Evolutionary conservation across 768 basidiomycete genomes (phyloP).

Genomic region (Dentipellis sp.): DNA sequence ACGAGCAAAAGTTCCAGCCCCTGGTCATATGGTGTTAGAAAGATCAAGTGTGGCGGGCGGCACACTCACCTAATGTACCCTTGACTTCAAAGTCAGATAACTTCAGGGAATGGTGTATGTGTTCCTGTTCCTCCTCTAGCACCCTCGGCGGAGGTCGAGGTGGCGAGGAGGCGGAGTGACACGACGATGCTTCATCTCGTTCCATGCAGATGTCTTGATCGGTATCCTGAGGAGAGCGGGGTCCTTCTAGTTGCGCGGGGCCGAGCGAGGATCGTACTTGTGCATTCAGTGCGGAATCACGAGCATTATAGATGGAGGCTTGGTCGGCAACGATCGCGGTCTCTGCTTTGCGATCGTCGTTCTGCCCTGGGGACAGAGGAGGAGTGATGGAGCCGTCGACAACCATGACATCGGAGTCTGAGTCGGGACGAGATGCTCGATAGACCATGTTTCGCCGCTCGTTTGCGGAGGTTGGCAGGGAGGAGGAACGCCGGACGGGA

Average conservation of each 20-base stretch:
- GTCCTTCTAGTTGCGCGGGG: neutral
- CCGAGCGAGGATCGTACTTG: constrained; percentile 3
- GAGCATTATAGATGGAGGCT: neutral
- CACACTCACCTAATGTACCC: constrained; percentile 57
- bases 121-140: constrained; percentile 64
- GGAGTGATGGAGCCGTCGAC: constrained; percentile 8
- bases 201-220: constrained; percentile 9
- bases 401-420: constrained; percentile 10
- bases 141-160: constrained; percentile 39
- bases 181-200: constrained; percentile 4
- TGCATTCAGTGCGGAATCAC: neutral
- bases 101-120: constrained; percentile 47
- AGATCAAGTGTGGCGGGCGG: neutral
- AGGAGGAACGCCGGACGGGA: constrained; percentile 7
- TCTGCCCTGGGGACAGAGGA: constrained; percentile 6
- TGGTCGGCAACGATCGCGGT: constrained; percentile 2
- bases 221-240: constrained; percentile 2
- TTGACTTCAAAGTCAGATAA: constrained; percentile 77
- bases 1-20: constrained; percentile 93
- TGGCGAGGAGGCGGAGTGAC: constrained; percentile 12
- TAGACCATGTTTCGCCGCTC: neutral
- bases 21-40: constrained; percentile 27
- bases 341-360: neutral
- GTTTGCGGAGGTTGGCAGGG: constrained; percentile 6
- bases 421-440: constrained; percentile 5